Conservation (phyloP, 345 rosid genomes). For the Eucalyptus cloeziana region DNA sequence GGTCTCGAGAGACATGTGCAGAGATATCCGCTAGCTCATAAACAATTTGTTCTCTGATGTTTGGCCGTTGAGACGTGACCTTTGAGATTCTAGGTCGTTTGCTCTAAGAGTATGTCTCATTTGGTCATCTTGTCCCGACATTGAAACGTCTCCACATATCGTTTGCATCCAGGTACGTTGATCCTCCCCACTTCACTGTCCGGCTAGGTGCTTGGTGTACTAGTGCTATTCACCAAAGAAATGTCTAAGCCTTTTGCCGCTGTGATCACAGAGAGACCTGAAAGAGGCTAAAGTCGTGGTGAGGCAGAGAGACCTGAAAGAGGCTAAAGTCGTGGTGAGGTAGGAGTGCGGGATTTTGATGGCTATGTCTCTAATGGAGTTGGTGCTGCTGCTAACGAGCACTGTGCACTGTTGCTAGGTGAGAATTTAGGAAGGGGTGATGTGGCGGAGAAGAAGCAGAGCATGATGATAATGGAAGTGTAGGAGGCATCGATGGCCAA, state of each 20-base stretch:
- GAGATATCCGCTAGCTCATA: background rate
- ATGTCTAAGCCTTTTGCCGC: background rate
- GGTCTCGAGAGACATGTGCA: background rate
- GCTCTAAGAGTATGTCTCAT: no score
- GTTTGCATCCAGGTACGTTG: conserved; percentile 49
- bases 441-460: no score
- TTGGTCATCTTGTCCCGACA: background rate
- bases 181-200: conserved; percentile 10
- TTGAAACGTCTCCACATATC: background rate
- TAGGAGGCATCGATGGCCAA: no score
- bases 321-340: background rate
- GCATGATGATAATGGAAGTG: no score
- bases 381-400: no score
- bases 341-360: background rate
- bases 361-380: background rate
- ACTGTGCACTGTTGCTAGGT: no score
- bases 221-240: background rate
- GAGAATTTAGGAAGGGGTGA: background rate
- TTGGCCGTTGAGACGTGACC: background rate
- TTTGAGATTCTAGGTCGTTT: background rate
- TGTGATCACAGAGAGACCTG: background rate
- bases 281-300: background rate
- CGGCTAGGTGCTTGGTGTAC: background rate
- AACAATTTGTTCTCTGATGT: background rate
- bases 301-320: background rate